These are phyloP conservation scores for Malassezia psittaci DNA, from an alignment of 1,284 basidiomycete genomes.

Conservation along the genomic window DNA sequence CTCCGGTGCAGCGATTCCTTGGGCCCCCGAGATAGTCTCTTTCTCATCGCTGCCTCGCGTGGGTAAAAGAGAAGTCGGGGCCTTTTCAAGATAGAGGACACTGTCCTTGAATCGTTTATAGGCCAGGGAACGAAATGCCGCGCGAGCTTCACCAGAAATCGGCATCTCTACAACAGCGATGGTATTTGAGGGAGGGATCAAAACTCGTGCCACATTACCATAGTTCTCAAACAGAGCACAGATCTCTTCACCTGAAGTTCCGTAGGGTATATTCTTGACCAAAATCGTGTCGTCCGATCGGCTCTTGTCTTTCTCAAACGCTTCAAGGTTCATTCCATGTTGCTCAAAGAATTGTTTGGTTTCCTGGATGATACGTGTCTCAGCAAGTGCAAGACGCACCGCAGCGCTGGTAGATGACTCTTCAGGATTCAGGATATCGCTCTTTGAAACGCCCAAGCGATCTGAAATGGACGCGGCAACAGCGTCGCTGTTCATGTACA, in stretches of 20 bases:
- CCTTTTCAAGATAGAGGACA: slow-evolving; percentile 85
- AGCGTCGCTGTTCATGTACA: slow-evolving; percentile 95
- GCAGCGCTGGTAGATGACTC: slow-evolving; percentile 51
- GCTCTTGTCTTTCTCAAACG: slow-evolving; percentile 35
- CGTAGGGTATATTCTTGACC: slow-evolving; percentile 94
- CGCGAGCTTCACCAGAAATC: slow-evolving; percentile 50
- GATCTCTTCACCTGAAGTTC: slow-evolving; percentile 66
- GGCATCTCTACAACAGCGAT: slow-evolving; percentile 84
- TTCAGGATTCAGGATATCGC: slow-evolving; percentile 64
- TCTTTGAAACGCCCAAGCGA: slow-evolving; percentile 69
- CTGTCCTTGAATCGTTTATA: slow-evolving; percentile 82
- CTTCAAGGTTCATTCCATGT: slow-evolving; percentile 52
- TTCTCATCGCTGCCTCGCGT: not conserved
- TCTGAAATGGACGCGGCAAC: slow-evolving; percentile 72
- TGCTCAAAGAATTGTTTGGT: slow-evolving; percentile 69
- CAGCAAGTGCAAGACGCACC: slow-evolving; percentile 86
- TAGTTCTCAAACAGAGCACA: slow-evolving; percentile 68
- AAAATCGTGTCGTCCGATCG: slow-evolving; percentile 64
- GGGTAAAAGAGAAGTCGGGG: slow-evolving; percentile 60
- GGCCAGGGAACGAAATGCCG: slow-evolving; percentile 65
- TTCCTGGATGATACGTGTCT: slow-evolving; percentile 89
- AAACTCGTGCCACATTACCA: slow-evolving; percentile 64
- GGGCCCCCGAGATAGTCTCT: slow-evolving; percentile 8
- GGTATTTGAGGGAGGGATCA: slow-evolving; percentile 85
- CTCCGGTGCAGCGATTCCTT: slow-evolving; percentile 18